Evolutionary conservation across 2,329 filamentous ascomycete species (phyloP), one percentile per base, ranked within the genome.

Genomic region (Blumeria graminis): DNA sequence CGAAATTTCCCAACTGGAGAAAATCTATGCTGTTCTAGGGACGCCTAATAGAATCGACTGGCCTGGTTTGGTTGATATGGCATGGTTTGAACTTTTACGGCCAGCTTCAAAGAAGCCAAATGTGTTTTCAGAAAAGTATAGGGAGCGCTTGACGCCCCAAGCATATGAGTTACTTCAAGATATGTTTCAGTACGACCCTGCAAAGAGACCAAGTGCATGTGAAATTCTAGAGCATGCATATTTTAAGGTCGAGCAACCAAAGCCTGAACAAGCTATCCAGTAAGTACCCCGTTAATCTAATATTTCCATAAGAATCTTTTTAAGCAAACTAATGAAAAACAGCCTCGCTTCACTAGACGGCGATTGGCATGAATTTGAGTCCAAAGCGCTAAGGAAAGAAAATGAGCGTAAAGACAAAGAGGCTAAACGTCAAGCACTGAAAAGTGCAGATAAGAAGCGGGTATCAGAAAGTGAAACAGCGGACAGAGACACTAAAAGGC

Each of bases 321-420:
- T 28, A 28, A 53, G n/a, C 55, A 14, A 56, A 36, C n/a, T n/a
- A 36, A 39, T 59, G 64, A 72, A 65, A 55, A 32, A 10, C 39
- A 58, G 84, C 64, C 76, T 98, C 54, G 80, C 82, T 58, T 73
- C 81, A 53, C 76, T 98, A 34, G 80, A 92, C 63, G 92, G 92
- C 22, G 92, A 98, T 64, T 98, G 92, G 92, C 92, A 98, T 66
- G 92, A 98, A 67, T 94, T 96, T 64, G 92, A 98, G 71, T 94
- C 87, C 57, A 98, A 98, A 71, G 89, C 88, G 14, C 74, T 94
- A 32, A 77, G 92, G 35, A 92, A 92, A 62, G 89, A 95, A 68
- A 90, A 88, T 63, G 86, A 92, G 67, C 78, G 78, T 56, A 69
- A 71, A 57, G 78, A 82, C 58, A 67, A 67, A 60, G 66, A 68